These are phyloP conservation scores for Neoboletus brunneissimus DNA, from an alignment of 768 basidiomycete species.

Conservation along the genomic window DNA sequence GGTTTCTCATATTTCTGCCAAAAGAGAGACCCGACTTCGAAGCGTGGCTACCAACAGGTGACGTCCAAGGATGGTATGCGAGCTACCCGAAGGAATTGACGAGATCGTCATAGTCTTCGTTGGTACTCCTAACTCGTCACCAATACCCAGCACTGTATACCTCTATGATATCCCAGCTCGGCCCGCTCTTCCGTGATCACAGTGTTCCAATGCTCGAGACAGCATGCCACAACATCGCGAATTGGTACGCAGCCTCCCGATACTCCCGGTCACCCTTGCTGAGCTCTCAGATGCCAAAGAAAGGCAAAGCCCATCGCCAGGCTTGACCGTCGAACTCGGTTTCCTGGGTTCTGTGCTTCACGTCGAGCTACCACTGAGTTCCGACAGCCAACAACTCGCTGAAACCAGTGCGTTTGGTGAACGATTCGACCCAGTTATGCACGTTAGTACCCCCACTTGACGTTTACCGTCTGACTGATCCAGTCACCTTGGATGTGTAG, in stretches of 20 bases:
- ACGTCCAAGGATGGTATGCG: neutral
- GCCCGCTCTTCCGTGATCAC: slow-evolving; percentile 69
- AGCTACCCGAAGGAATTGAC: neutral
- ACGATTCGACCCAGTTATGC: slow-evolving; percentile 49
- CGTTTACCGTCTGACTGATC: neutral
- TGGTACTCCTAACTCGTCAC: slow-evolving; percentile 78
- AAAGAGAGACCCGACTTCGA: slow-evolving; percentile 56
- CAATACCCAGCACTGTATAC: slow-evolving; percentile 84
- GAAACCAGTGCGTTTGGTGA: slow-evolving; percentile 50
- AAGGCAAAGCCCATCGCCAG: slow-evolving; percentile 75
- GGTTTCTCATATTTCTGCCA: slow-evolving; percentile 80
- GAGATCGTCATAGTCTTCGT: slow-evolving; percentile 30
- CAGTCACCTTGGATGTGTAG: slow-evolving; percentile 34
- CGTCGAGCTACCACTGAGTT: slow-evolving; percentile 63
- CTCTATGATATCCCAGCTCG: slow-evolving; percentile 61
- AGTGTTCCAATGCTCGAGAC: slow-evolving; percentile 81
- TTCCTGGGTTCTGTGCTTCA: slow-evolving; percentile 77
- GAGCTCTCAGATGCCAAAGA: slow-evolving; percentile 39
- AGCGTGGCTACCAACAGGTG: slow-evolving; percentile 82
- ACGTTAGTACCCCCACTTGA: slow-evolving; percentile 36
- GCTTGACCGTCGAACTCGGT: slow-evolving; percentile 70
- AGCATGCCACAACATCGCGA: slow-evolving; percentile 81
- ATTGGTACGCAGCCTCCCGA: slow-evolving; percentile 56
- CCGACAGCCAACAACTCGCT: slow-evolving; percentile 72
- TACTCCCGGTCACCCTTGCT: slow-evolving; percentile 1